These are phyloP conservation scores for Penicillium psychrosexuale DNA, from an alignment of 2,329 filamentous ascomycete genomes.

Conservation along the genomic window DNA sequence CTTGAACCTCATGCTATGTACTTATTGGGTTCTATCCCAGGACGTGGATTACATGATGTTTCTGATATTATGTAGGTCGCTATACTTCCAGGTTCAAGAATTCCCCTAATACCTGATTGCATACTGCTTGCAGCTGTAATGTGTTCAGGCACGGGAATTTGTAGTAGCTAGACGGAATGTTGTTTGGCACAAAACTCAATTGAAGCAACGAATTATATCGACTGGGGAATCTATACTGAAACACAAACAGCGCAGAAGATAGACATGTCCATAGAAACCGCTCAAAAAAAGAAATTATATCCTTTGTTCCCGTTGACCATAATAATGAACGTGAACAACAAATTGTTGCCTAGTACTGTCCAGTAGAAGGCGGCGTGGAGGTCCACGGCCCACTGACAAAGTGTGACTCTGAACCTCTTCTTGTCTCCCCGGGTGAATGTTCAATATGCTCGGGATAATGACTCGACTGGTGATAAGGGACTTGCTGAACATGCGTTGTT, in stretches of 20 bases:
- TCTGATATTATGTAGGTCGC: background rate
- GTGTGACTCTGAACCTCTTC: slow-evolving; percentile 23
- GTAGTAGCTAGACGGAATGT: background rate
- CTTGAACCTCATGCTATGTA: background rate
- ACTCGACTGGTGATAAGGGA: background rate
- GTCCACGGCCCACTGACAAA: slow-evolving; percentile 32
- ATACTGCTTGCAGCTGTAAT: background rate
- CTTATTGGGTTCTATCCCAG: background rate
- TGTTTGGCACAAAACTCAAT: background rate
- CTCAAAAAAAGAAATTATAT: background rate
- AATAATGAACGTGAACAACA: background rate
- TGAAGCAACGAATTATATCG: background rate
- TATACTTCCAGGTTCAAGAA: background rate
- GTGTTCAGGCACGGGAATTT: background rate
- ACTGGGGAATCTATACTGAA: slow-evolving; percentile 5
- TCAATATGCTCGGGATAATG: background rate
- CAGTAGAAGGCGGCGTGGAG: slow-evolving; percentile 12
- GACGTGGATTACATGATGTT: background rate
- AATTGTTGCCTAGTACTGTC: background rate
- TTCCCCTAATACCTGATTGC: too few relatives aligned
- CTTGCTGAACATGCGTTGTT: background rate
- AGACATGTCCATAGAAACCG: background rate
- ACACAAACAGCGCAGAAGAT: background rate
- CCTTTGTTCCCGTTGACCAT: background rate
- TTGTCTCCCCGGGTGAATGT: background rate